A percentile compares a stretch with the other conserved stretches of the same genome.
Conservation (phyloP, 1,284 basidiomycete genomes). For the Bjerkandera adusta region DNA sequence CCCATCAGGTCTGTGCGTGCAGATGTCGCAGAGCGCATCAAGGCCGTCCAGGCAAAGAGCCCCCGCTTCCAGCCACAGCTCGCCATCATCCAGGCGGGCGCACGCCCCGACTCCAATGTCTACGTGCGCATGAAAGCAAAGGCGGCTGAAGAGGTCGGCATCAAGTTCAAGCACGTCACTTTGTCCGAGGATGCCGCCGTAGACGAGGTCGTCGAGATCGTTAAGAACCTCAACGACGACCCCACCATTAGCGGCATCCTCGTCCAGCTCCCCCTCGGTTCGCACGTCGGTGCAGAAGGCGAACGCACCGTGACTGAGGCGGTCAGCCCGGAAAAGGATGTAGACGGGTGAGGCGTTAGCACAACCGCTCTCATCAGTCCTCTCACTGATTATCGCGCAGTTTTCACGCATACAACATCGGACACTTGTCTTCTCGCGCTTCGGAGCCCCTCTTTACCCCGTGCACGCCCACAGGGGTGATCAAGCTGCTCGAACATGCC, state of each 20-base stretch:
- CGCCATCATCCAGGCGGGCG: constrained; percentile 93
- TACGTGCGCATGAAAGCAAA: constrained; percentile 99
- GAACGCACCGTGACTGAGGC: constrained; percentile 93
- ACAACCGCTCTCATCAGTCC: constrained; percentile 4
- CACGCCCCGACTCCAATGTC: constrained; percentile 84
- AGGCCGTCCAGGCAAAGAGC: constrained; percentile 55
- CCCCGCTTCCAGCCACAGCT: constrained; percentile 90
- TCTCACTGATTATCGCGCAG: constrained; percentile 35
- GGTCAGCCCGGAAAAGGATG: constrained; percentile 93
- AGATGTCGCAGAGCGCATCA: constrained; percentile 67
- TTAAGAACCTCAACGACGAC: constrained; percentile 85
- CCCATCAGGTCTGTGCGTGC: constrained; percentile 72
- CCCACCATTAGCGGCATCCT: constrained; percentile 86
- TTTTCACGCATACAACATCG: constrained; percentile 99
- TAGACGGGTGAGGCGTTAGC: constrained; percentile 75
- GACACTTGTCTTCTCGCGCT: constrained; percentile 89
- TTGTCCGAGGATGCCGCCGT: constrained; percentile 74
- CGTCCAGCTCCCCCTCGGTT: constrained; percentile 95
- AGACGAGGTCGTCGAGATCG: constrained; percentile 75
- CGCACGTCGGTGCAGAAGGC: constrained; percentile 80
- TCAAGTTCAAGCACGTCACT: constrained; percentile 82
- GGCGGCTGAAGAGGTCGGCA: constrained; percentile 94
- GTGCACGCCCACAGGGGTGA: constrained; percentile 94
- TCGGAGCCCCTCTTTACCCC: constrained; percentile 90
- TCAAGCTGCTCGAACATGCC: constrained; percentile 87